Evolutionary conservation across 768 basidiomycete species (phyloP).

Genomic region (Trametes meyenii): DNA sequence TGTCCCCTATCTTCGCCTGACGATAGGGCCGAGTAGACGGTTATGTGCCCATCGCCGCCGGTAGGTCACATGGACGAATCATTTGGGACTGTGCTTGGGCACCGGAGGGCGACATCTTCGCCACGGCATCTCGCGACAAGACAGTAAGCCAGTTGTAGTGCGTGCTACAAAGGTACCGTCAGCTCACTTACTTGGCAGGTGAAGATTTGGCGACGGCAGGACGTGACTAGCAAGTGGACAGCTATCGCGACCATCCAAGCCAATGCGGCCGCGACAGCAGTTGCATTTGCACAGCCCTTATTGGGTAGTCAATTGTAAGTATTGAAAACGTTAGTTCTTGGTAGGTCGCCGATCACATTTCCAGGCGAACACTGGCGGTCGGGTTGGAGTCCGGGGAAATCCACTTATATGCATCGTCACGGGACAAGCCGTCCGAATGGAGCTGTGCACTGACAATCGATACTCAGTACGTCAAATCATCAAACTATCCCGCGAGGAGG

Average conservation of each 20-base stretch:
- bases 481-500: background rate
- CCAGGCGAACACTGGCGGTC: constrained; percentile 67
- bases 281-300: constrained; percentile 55
- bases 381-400: constrained; percentile 86
- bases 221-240: constrained; percentile 49
- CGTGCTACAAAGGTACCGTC: background rate
- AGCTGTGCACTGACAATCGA: constrained; percentile 46
- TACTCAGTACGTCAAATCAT: constrained; percentile 46
- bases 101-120: constrained; percentile 74
- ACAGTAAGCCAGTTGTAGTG: constrained; percentile 52
- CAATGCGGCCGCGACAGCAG: constrained; percentile 79
- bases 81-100: constrained; percentile 97
- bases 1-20: background rate
- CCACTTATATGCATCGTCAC: constrained; percentile 53
- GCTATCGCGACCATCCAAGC: constrained; percentile 64
- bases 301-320: background rate
- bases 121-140: constrained; percentile 94
- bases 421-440: constrained; percentile 46
- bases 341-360: background rate
- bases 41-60: constrained; percentile 62
- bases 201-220: constrained; percentile 71
- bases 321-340: background rate
- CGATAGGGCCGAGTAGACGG: constrained; percentile 38
- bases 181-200: constrained; percentile 54
- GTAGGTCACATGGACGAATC: constrained; percentile 89